Percentiles rank a stretch among this genome's conserved stretches.
Evolutionary conservation across 805 yeast species (phyloP).

Genomic region (Ogataea zsoltii): DNA sequence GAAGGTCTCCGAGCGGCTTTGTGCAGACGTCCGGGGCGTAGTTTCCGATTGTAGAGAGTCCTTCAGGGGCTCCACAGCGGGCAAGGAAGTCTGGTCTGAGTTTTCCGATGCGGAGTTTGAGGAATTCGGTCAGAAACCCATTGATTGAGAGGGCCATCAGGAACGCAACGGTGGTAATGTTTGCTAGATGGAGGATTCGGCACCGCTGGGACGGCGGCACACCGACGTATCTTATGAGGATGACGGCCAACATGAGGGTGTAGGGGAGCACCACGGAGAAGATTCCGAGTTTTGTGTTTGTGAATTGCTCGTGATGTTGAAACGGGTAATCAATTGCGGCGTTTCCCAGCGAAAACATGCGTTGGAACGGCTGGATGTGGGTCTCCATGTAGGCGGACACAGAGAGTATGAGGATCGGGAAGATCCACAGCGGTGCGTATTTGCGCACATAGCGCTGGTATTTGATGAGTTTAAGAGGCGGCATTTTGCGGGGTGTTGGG

Average conservation of each 20-base stretch:
- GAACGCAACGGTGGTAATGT: slow-evolving; percentile 40
- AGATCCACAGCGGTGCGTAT: slow-evolving; percentile 18
- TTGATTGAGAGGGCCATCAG: slow-evolving; percentile 42
- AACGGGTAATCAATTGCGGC: slow-evolving; percentile 50
- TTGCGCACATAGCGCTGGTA: slow-evolving; percentile 3
- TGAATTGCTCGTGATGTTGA: slow-evolving; percentile 41
- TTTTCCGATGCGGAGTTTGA: slow-evolving; percentile 81
- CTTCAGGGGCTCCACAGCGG: slow-evolving; percentile 57
- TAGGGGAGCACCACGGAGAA: slow-evolving; percentile 42
- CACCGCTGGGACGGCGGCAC: slow-evolving; percentile 13
- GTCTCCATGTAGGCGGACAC: slow-evolving; percentile 23
- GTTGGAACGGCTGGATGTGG: slow-evolving; percentile 42
- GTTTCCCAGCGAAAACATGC: slow-evolving; percentile 46
- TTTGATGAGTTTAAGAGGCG: background rate
- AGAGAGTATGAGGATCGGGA: slow-evolving; percentile 10
- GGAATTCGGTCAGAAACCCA: slow-evolving; percentile 63
- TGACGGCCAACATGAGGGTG: slow-evolving; percentile 22
- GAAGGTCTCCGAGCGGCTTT: slow-evolving; percentile 33
- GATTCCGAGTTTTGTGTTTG: slow-evolving; percentile 28
- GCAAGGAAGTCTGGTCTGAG: slow-evolving; percentile 88
- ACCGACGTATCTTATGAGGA: slow-evolving; percentile 18
- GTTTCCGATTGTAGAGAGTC: slow-evolving; percentile 37
- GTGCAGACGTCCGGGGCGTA: slow-evolving; percentile 33
- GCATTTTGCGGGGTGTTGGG: background rate
- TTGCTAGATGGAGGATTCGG: slow-evolving; percentile 39